Conservation (phyloP, 2,329 filamentous ascomycete species). For the Fusarium vanettenii region DNA sequence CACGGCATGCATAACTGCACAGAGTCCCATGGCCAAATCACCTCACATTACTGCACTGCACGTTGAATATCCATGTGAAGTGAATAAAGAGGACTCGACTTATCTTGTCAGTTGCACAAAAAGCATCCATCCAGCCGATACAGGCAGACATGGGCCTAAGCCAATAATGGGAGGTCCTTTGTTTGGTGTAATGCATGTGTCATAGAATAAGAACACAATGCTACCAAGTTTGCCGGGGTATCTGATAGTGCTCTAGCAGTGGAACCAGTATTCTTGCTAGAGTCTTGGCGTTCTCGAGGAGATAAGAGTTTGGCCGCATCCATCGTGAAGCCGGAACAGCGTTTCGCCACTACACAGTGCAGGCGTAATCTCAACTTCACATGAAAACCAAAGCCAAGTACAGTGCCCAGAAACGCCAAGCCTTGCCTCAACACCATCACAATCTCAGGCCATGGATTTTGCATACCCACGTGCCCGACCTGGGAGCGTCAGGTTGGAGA, state of each 20-base stretch:
- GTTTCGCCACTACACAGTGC: neutral
- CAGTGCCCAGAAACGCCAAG: neutral
- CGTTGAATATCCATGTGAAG: neutral
- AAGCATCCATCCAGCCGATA: neutral
- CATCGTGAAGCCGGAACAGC: neutral
- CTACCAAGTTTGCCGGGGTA: neutral
- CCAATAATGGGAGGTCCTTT: neutral
- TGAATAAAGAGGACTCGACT: neutral
- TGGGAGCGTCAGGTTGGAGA: neutral
- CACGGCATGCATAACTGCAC: neutral
- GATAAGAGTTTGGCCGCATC: neutral
- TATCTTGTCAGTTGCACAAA: neutral
- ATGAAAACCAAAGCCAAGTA: neutral
- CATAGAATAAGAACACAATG: neutral
- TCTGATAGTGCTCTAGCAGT: neutral
- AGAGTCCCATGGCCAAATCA: neutral
- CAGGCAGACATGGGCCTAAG: neutral
- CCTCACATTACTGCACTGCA: neutral
- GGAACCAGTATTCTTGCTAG: neutral
- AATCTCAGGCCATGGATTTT: neutral
- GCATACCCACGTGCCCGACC: constrained; percentile 5
- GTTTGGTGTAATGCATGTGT: neutral
- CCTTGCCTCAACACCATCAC: neutral
- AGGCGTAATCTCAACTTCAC: neutral
- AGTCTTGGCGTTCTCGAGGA: neutral